Base-by-base conservation (phyloP, 2,329 filamentous ascomycete species). In the Alternaria arbusti region DNA sequence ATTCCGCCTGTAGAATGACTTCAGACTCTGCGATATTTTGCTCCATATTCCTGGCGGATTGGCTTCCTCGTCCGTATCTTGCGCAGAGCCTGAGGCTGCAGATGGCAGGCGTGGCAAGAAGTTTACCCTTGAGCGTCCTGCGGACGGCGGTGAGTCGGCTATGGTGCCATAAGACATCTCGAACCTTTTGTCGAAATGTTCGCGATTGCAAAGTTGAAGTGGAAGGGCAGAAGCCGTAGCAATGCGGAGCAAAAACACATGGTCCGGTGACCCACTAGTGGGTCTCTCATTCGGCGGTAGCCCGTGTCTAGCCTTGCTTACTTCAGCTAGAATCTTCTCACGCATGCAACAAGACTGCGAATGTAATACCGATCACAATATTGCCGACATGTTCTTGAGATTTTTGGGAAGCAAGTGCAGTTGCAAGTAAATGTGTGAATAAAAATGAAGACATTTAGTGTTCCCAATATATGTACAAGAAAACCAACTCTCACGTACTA, bases 1-100 rank as follows among this genome's bases (percentile, higher is more conserved):
- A 28, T 74, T 74, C 20, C 69, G 66, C 0, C 70, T 59, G 20
- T 72, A 74, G 28, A 74, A 74, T 1, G 52, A 46, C 15, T 59
- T 66, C 25, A 73, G 7, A 1, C 49, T 30, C n/a, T 49, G 22
- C 36, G 22, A 44, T 13, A 67, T 10, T 7, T 57, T 57, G 6
- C 44, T 60, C 11, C 50, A 43, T 45, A 25, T 51, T 15, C 46
- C 17, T 46, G 43, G 57, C 4, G 36, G 49, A 8, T 52, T 30
- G 22, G 56, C 56, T n/a, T 61, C 44, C 28, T 65, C 36, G 36
- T 40, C 46, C 54, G 60, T 63, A 23, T 63, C 54, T 6, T 51
- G 50, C 26, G 44, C 17, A 52, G 49, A 10, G n/a, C 50, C 25
- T 17, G 44, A 28, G 12, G 8, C 45, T 23, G 32, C 17, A 23